phyloP scores from a whole-genome alignment of 805 yeast species.

The Wickerhamiella dianesei region DNA sequence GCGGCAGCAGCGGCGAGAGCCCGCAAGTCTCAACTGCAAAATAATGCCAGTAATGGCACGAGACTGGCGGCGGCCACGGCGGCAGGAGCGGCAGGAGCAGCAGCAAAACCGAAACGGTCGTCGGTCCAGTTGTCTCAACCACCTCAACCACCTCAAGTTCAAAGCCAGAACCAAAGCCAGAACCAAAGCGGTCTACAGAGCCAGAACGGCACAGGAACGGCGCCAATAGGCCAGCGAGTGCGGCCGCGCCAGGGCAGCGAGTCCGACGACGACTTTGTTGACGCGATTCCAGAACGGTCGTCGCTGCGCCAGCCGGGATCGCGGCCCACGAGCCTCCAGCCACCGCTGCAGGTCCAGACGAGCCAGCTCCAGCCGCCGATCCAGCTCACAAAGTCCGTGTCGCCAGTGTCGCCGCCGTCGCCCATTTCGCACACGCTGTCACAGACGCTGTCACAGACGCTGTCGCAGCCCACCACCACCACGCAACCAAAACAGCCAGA shows the following conservation, averaged over 20 bases:
- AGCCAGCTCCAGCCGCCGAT: neutral
- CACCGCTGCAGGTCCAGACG: neutral
- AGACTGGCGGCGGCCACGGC: constrained; percentile 1
- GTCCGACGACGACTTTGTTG: neutral
- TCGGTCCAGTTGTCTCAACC: neutral
- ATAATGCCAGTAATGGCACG: neutral
- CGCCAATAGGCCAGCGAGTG: neutral
- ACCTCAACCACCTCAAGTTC: neutral
- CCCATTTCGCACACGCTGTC: neutral
- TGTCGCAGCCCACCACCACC: too few relatives aligned
- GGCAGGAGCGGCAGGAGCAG: constrained; percentile 1
- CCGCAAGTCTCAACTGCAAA: neutral
- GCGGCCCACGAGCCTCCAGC: neutral
- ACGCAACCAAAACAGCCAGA: neutral
- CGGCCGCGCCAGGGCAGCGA: too few relatives aligned
- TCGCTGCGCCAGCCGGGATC: neutral
- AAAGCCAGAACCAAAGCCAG: neutral
- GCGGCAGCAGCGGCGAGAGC: constrained; percentile 12
- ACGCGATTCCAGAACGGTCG: neutral
- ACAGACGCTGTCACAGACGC: neutral
- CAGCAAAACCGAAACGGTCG: neutral
- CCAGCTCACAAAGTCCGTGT: neutral
- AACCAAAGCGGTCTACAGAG: neutral
- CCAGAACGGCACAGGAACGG: neutral
- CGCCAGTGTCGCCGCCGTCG: neutral